phyloP scores from a whole-genome alignment of 768 basidiomycete species.

The Boletus reticulatus region DNA sequence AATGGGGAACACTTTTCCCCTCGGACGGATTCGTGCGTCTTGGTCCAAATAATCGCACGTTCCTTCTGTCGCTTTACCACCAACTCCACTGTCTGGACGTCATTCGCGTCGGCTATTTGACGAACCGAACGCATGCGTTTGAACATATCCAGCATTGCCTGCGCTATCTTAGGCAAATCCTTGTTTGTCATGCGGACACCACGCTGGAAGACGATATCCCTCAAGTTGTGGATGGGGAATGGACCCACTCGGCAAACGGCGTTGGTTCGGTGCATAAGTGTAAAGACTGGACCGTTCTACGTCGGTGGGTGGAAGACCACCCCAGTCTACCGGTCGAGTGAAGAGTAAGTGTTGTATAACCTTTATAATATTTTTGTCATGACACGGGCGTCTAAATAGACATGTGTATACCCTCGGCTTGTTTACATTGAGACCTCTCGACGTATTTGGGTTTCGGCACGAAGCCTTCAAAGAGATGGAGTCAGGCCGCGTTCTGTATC shows the following conservation, averaged over 20 bases:
- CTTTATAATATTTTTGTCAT: not conserved
- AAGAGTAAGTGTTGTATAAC: not conserved
- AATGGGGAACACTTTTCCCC: slow-evolving; percentile 35
- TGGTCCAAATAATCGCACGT: slow-evolving; percentile 33
- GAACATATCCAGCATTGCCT: slow-evolving; percentile 38
- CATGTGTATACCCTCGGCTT: not conserved
- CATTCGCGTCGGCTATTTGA: slow-evolving; percentile 31
- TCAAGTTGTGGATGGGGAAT: slow-evolving; percentile 19
- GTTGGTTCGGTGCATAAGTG: slow-evolving; percentile 33
- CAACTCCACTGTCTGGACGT: slow-evolving; percentile 47
- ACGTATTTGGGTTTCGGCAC: too few relatives aligned
- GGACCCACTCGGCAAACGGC: slow-evolving; percentile 29
- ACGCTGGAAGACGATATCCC: slow-evolving; percentile 37
- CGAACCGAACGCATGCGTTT: slow-evolving; percentile 21
- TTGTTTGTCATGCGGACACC: slow-evolving; percentile 38
- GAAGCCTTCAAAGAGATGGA: too few relatives aligned
- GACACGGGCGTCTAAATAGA: not conserved
- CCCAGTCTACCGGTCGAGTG: slow-evolving; percentile 26
- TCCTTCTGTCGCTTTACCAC: slow-evolving; percentile 42
- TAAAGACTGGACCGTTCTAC: slow-evolving; percentile 34
- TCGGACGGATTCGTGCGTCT: slow-evolving; percentile 35
- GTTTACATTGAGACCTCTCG: too few relatives aligned
- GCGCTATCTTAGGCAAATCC: slow-evolving; percentile 37
- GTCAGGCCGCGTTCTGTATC: not conserved
- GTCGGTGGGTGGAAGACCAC: slow-evolving; percentile 27